These are phyloP conservation scores for Boeremia exigua DNA, from an alignment of 2,329 filamentous ascomycete genomes.

Conservation along the genomic window DNA sequence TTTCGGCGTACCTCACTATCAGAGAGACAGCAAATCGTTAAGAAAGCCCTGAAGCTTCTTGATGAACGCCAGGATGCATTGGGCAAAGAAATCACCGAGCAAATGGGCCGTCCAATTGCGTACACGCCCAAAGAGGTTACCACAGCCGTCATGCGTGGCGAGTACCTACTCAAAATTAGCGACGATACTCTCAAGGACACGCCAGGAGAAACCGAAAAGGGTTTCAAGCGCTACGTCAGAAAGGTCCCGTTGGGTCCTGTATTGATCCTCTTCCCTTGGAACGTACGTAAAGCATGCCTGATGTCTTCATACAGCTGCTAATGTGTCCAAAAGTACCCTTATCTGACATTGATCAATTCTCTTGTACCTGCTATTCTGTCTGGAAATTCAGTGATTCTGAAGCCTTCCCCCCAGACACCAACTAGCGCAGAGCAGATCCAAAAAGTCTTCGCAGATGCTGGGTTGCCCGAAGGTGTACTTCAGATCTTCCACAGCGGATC, in stretches of 20 bases:
- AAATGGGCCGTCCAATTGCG: constrained; percentile 93
- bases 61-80: constrained; percentile 76
- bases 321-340: constrained; percentile 75
- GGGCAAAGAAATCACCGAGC: constrained; percentile 83
- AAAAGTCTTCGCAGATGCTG: constrained; percentile 77
- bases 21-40: constrained; percentile 80
- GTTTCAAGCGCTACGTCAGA: constrained; percentile 88
- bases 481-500: constrained; percentile 93
- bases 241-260: constrained; percentile 89
- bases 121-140: constrained; percentile 83
- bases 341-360: constrained; percentile 90
- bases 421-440: constrained; percentile 86
- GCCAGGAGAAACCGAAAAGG: constrained; percentile 80
- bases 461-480: constrained; percentile 81
- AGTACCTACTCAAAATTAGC: constrained; percentile 86
- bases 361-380: constrained; percentile 88
- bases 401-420: constrained; percentile 93
- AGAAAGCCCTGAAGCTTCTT: constrained; percentile 76
- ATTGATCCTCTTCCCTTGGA: constrained; percentile 93
- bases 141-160: constrained; percentile 83
- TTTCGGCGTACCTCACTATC: constrained; percentile 77
- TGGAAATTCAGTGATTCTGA: constrained; percentile 90
- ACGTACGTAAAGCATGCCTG: constrained; percentile 66
- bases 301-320: constrained; percentile 19
- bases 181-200: constrained; percentile 80